These are phyloP conservation scores for Colletotrichum gigasporum DNA, from an alignment of 2,329 filamentous ascomycete genomes.

Conservation along the genomic window DNA sequence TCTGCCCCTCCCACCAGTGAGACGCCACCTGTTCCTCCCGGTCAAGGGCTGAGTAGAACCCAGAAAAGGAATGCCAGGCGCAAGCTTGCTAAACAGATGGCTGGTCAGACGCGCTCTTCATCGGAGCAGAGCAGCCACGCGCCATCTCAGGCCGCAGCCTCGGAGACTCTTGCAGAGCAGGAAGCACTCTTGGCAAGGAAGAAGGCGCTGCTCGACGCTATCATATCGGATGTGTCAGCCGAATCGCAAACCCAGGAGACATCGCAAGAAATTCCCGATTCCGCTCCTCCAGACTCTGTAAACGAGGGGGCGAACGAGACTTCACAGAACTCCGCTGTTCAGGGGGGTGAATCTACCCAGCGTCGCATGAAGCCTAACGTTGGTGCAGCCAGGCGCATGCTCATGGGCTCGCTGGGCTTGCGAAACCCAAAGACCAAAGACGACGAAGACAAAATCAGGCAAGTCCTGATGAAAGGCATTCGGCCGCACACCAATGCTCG, in stretches of 20 bases:
- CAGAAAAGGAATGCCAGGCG: slow-evolving; percentile 63
- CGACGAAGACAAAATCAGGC: slow-evolving; percentile 71
- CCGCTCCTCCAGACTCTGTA: background rate
- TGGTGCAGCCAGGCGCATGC: slow-evolving; percentile 70
- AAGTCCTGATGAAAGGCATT: slow-evolving; percentile 66
- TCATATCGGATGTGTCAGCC: slow-evolving; percentile 30
- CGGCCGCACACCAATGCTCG: slow-evolving; percentile 42
- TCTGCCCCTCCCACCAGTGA: slow-evolving; percentile 6
- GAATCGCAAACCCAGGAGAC: background rate
- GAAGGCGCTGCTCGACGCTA: slow-evolving; percentile 47
- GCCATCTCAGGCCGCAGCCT: background rate
- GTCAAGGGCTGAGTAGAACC: slow-evolving; percentile 52
- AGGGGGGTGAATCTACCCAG: slow-evolving; percentile 31
- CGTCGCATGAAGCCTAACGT: slow-evolving; percentile 54
- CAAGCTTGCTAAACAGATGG: slow-evolving; percentile 45
- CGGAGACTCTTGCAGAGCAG: slow-evolving; percentile 18
- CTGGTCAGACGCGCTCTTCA: background rate
- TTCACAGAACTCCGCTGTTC: background rate
- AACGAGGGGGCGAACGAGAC: background rate
- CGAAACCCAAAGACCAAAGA: slow-evolving; percentile 73
- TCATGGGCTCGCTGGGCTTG: slow-evolving; percentile 78
- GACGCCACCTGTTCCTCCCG: slow-evolving; percentile 41
- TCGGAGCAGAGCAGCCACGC: background rate
- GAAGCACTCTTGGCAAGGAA: slow-evolving; percentile 50
- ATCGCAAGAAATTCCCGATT: background rate